phyloP scores from a whole-genome alignment of 2,329 filamentous ascomycete genomes.

The Clarireedia sp. region DNA sequence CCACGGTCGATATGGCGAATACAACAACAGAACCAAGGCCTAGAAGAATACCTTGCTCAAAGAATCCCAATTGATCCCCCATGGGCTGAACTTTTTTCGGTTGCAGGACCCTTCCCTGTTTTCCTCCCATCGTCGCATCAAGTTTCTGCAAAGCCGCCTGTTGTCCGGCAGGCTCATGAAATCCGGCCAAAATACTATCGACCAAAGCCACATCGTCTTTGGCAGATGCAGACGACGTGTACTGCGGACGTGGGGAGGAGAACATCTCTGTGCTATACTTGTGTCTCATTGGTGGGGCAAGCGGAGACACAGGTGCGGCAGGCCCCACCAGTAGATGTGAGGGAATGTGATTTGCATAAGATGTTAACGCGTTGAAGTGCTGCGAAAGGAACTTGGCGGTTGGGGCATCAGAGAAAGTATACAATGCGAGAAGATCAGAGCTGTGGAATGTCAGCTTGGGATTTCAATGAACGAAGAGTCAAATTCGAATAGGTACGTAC shows the following conservation, averaged over 20 bases:
- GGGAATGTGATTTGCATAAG: conserved; percentile 52
- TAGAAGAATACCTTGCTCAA: conserved; percentile 39
- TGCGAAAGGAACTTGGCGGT: conserved; percentile 53
- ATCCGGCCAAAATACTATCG: no score
- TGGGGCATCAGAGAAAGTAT: conserved; percentile 42
- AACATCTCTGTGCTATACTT: conserved; percentile 40
- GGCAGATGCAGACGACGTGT: conserved; percentile 20
- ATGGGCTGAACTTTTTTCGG: conserved; percentile 28
- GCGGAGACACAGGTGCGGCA: conserved; percentile 24
- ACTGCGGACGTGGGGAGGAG: conserved; percentile 37
- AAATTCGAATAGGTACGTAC: conserved; percentile 24
- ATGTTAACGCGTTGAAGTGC: conserved; percentile 40
- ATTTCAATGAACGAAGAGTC: background rate
- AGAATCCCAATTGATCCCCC: conserved; percentile 36
- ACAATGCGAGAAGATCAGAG: conserved; percentile 35
- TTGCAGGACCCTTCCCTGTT: conserved; percentile 14
- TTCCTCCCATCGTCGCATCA: no score
- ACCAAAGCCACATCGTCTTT: background rate
- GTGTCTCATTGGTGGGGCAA: background rate
- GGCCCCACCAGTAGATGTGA: conserved; percentile 41
- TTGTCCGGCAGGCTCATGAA: background rate
- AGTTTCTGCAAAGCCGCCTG: conserved; percentile 3
- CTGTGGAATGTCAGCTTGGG: conserved; percentile 26
- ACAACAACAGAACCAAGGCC: conserved; percentile 25
- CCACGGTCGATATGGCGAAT: conserved; percentile 12